These are phyloP conservation scores for Neurospora intermedia DNA, from an alignment of 495 filamentous ascomycete genomes.

Conservation along the genomic window DNA sequence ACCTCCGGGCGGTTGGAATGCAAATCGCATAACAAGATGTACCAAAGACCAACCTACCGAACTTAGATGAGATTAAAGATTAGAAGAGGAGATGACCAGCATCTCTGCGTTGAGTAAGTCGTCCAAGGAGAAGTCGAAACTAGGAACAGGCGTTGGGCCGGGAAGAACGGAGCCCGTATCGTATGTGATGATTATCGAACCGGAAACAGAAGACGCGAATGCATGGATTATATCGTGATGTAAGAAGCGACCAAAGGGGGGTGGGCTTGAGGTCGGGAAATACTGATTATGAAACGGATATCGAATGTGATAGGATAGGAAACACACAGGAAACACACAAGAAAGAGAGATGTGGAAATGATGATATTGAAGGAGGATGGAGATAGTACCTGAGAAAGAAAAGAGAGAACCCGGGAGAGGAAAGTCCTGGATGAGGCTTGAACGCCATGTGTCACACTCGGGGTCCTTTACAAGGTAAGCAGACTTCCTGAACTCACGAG, in stretches of 20 bases:
- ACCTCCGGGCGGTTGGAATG: slow-evolving; percentile 3
- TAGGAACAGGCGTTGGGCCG: not conserved
- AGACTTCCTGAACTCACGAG: not conserved
- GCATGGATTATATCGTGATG: not conserved
- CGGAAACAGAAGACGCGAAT: not conserved
- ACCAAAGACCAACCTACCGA: slow-evolving; percentile 24
- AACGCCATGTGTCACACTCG: not conserved
- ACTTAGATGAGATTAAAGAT: slow-evolving; percentile 15
- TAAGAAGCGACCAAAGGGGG: slow-evolving; percentile 2
- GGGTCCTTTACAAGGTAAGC: not conserved
- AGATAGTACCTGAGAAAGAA: slow-evolving; percentile 13
- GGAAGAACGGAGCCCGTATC: not conserved
- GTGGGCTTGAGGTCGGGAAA: slow-evolving; percentile 1
- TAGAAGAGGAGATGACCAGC: slow-evolving; percentile 27
- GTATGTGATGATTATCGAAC: not conserved
- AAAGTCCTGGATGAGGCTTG: not conserved
- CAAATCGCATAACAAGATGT: not conserved
- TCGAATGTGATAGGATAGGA: not conserved
- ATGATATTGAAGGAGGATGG: slow-evolving; percentile 9
- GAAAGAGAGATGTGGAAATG: slow-evolving; percentile 16
- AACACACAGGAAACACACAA: slow-evolving; percentile 1
- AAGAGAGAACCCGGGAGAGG: slow-evolving; percentile 3
- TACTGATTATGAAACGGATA: slow-evolving; percentile 1
- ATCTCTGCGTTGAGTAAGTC: slow-evolving; percentile 17
- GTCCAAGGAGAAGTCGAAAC: not conserved